Evolutionary conservation across 2,329 filamentous ascomycete genomes (phyloP).

Genomic region (Hypoxylon sp.): DNA sequence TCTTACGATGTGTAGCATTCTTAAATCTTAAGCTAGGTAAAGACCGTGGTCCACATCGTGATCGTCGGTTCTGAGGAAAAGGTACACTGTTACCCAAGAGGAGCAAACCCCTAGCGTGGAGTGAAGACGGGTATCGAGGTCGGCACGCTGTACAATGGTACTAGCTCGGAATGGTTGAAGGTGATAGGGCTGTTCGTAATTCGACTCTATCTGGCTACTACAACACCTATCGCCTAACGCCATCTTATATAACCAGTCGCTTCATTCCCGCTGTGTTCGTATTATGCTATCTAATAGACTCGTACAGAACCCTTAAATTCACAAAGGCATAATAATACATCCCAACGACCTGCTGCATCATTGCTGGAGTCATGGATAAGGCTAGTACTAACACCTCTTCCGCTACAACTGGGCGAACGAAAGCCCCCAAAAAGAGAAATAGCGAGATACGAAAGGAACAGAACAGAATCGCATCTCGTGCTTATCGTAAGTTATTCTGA

Average conservation of each 20-base stretch:
- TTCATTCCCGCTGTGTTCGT: conserved; percentile 30
- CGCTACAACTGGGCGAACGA: conserved; percentile 34
- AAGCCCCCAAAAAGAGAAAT: conserved; percentile 49
- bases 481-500: conserved; percentile 53
- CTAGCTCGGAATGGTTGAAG: conserved; percentile 16
- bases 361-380: conserved; percentile 45
- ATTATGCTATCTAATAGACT: conserved; percentile 28
- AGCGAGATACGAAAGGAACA: conserved; percentile 53
- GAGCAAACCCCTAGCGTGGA: conserved; percentile 32
- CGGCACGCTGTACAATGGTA: conserved; percentile 25
- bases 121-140: conserved; percentile 31
- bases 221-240: conserved; percentile 32
- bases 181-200: conserved; percentile 45
- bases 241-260: conserved; percentile 41
- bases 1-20: conserved; percentile 27
- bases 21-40: conserved; percentile 34
- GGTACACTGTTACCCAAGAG: conserved; percentile 33
- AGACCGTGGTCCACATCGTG: conserved; percentile 31
- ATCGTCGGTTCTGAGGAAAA: conserved; percentile 27
- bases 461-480: conserved; percentile 53
- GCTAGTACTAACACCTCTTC: conserved; percentile 36
- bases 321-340: conserved; percentile 15
- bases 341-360: conserved; percentile 26
- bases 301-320: conserved; percentile 23
- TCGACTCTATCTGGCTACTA: conserved; percentile 20